A percentile compares a stretch with the other conserved stretches of the same genome.
phyloP scores from a whole-genome alignment of 1,284 basidiomycete species.

The Melanopsichium pennsylvanicum region DNA sequence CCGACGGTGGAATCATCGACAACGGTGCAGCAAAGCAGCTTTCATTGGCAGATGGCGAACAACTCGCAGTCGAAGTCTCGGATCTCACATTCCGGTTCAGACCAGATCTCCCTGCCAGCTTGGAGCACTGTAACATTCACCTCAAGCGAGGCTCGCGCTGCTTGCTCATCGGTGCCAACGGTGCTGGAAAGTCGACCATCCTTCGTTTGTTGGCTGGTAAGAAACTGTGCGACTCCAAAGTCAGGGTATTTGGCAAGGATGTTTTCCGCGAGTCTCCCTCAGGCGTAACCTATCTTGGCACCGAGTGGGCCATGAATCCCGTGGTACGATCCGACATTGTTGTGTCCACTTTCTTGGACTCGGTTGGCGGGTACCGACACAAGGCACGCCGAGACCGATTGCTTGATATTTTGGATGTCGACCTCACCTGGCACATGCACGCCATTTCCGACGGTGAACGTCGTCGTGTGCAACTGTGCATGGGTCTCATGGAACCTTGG shows the following conservation, averaged over 20 bases:
- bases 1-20: conserved; percentile 28
- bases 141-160: conserved; percentile 58
- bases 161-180: conserved; percentile 64
- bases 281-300: conserved; percentile 78
- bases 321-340: conserved; percentile 75
- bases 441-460: conserved; percentile 94
- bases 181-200: conserved; percentile 93
- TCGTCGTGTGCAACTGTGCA: conserved; percentile 89
- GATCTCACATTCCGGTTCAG: conserved; percentile 59
- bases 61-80: conserved; percentile 56
- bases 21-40: conserved; percentile 28
- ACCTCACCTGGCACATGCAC: conserved; percentile 79
- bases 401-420: conserved; percentile 90
- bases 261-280: conserved; percentile 60
- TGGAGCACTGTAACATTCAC: conserved; percentile 54
- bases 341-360: conserved; percentile 75
- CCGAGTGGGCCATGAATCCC: conserved; percentile 86
- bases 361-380: conserved; percentile 92
- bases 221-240: conserved; percentile 58
- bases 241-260: conserved; percentile 61
- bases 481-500: conserved; percentile 96
- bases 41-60: conserved; percentile 22
- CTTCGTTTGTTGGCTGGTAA: conserved; percentile 94
- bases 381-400: conserved; percentile 85
- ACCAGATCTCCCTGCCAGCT: conserved; percentile 44